Conservation (phyloP, 1,284 basidiomycete species). For the Malassezia nana region DNA sequence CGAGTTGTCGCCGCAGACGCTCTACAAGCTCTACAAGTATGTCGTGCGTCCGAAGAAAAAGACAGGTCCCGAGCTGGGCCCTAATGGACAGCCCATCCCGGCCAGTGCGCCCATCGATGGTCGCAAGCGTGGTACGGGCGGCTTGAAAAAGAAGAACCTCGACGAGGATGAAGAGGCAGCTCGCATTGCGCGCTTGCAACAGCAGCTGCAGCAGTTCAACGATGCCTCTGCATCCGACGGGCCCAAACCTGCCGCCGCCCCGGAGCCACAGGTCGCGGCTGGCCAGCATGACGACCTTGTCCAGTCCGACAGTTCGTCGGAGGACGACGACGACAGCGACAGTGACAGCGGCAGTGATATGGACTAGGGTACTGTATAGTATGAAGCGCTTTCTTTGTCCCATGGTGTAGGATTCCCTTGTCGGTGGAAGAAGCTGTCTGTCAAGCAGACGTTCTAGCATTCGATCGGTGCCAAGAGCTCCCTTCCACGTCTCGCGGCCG, state of each 20-base stretch:
- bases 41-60: conserved; percentile 41
- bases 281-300: conserved; percentile 45
- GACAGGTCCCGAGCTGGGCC: conserved; percentile 8
- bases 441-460: too few species aligned
- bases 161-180: conserved; percentile 46
- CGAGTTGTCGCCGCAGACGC: conserved; percentile 40
- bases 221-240: conserved; percentile 17
- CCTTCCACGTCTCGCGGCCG: too few species aligned
- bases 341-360: conserved; percentile 28
- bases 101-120: conserved; percentile 36
- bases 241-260: conserved; percentile 6
- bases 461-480: too few species aligned
- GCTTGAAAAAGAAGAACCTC: conserved; percentile 46
- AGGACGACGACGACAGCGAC: conserved; percentile 24
- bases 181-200: conserved; percentile 41
- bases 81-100: conserved; percentile 20
- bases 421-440: neutral
- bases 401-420: neutral
- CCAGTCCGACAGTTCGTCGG: conserved; percentile 38
- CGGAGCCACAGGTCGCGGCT: conserved; percentile 10
- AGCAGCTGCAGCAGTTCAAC: conserved; percentile 45
- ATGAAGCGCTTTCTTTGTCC: neutral
- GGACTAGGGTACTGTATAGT: conserved; percentile 13
- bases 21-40: conserved; percentile 48
- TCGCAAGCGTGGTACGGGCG: conserved; percentile 43